Evolutionary conservation across 768 basidiomycete species (phyloP).

Genomic region (Termitomyces sp.): DNA sequence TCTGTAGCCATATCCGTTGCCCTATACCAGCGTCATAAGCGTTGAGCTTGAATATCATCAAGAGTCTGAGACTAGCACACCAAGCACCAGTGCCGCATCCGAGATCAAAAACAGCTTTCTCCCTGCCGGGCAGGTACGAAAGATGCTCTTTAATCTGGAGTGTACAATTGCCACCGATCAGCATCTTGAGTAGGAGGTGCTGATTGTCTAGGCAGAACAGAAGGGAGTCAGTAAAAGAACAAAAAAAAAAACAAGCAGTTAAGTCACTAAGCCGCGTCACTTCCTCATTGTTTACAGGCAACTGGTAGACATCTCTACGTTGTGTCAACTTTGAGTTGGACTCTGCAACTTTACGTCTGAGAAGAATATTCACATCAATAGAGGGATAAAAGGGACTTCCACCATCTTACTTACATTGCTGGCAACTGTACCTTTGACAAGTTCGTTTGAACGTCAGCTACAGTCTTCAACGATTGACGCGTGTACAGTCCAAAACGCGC

Average conservation of each 20-base stretch:
- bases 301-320: not conserved
- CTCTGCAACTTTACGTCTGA: not conserved
- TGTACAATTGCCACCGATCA: not conserved
- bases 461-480: not conserved
- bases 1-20: conserved; percentile 8
- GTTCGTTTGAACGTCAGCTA: not conserved
- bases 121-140: not conserved
- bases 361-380: not conserved
- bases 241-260: not conserved
- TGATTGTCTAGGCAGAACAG: not conserved
- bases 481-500: not conserved
- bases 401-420: not conserved
- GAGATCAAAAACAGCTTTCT: not conserved
- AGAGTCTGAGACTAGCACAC: not conserved
- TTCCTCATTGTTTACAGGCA: not conserved
- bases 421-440: not conserved
- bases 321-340: not conserved
- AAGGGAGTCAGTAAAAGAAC: not conserved
- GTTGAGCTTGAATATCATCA: not conserved
- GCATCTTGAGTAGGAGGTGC: not conserved
- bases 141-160: not conserved
- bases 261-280: not conserved
- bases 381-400: not conserved
- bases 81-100: not conserved
- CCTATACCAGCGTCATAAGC: not conserved